Evolutionary conservation across 331 rosid species (phyloP).

Genomic region (Quercus tomentella): DNA sequence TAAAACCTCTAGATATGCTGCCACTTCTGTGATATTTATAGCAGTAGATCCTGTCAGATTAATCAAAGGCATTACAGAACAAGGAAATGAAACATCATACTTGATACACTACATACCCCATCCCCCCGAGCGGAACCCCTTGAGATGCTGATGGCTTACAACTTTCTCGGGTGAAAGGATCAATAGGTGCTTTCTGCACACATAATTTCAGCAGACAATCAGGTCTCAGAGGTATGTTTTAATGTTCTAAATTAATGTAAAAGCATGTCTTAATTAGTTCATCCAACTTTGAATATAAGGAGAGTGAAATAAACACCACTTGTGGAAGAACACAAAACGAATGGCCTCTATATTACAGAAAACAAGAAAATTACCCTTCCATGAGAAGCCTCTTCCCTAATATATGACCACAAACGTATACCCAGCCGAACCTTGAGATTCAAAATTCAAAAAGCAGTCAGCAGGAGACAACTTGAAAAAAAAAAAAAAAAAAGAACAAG

Average conservation of each 20-base stretch:
- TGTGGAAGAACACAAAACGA: neutral
- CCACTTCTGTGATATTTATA: slow-evolving; percentile 66
- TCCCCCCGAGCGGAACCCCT: slow-evolving; percentile 99
- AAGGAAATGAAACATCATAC: neutral
- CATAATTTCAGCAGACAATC: slow-evolving; percentile 14
- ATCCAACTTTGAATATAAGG: neutral
- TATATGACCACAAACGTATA: slow-evolving; percentile 92
- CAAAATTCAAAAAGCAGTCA: slow-evolving; percentile 5
- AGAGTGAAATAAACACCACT: neutral
- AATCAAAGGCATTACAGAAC: slow-evolving; percentile 1
- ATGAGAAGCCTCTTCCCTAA: slow-evolving; percentile 98
- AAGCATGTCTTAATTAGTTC: neutral
- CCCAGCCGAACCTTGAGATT: slow-evolving; percentile 74
- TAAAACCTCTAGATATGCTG: slow-evolving; percentile 98
- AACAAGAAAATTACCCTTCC: slow-evolving; percentile 80
- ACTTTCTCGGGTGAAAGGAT: slow-evolving; percentile 92
- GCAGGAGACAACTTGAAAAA: slow-evolving; percentile 2
- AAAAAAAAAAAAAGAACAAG: neutral
- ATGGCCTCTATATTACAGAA: slow-evolving; percentile 11
- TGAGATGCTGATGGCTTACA: slow-evolving; percentile 99
- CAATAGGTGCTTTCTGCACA: slow-evolving; percentile 96
- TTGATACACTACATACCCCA: slow-evolving; percentile 68
- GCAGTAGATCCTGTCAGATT: slow-evolving; percentile 16
- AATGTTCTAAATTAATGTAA: slow-evolving; percentile 1
- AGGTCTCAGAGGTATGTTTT: slow-evolving; percentile 24